Evolutionary conservation across 768 basidiomycete species (phyloP), one percentile per base, ranked within the genome.

Genomic region (Mycena haematopus): DNA sequence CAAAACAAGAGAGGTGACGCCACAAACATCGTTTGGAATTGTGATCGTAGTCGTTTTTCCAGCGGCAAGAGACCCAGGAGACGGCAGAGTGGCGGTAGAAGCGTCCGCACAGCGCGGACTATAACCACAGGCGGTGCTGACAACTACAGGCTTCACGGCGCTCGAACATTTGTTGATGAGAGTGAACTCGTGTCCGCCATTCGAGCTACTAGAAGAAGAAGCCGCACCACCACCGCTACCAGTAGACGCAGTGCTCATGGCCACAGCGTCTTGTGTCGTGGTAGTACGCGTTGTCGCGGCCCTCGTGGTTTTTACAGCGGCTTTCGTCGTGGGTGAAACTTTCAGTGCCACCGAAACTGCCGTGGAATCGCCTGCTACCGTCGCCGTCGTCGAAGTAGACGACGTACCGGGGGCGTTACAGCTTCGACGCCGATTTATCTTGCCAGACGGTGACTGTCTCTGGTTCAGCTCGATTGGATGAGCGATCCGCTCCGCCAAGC

Each of bases 41-140:
- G 49, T 50, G 33, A 64, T 45, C 27, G 47, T 55, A 8, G 63
- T 59, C 9, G 58, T 59, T 40, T 45, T 13, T n/a, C 63, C 63
- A 19, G 58, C 58, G 14, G 42, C 58, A 1, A 64, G 58, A 0
- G 63, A 59, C 19, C 58, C 58, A 36, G 58, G 40, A 6, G 58
- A 55, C 13, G 63, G 63, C 19, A 56, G 13, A 14, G 58, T 13
- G 27, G 52, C 53, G 19, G 63, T 59, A 6, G 42, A 45, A 9
- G 63, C 63, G 49, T 60, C 63, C 21, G 63, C 38, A 19, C 63
- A 64, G 53, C 63, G 63, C 25, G 63, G 63, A 27, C 58, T 60
- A 49, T 64, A 64, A 0, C 63, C 58, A n/a, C 63, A 64, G n/a
- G 63, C 63, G 31, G 63, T 64, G 27, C 58, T 64, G n/a, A 47